Base-by-base conservation (phyloP, 176 grass and related monocot genomes). In the Rhynchospora breviuscula region DNA sequence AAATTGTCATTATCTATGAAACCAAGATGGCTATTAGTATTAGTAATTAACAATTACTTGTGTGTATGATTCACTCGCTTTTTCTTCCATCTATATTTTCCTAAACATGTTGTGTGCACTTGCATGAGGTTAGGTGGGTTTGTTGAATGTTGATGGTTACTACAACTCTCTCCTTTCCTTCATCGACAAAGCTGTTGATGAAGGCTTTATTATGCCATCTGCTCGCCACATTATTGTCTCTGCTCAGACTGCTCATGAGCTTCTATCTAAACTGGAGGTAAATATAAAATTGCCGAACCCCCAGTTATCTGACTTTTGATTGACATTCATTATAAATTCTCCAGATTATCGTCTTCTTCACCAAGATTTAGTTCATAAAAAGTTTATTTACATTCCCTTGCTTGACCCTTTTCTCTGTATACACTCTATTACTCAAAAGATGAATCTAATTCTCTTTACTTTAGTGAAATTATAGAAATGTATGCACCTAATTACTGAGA, bases 111-210 rank as follows among this genome's bases (percentile, higher is more conserved):
- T 80, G 29, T 63, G 62, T 82, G 44, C 10, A 10, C 48, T 67
- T 63, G 63, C 35, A 17, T 67, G 60, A 51, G 19, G 43, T 86
- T 79, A 93, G 91, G 88, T 93, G 15, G 91, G 91, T 0, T 79
- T 93, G 68, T 85, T 93, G 84, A 93, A 93, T 8, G 86, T 93
- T 45, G 91, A 93, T 67, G 91, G 91, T 3, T 93, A 93, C 88
- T 90, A 93, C 67, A 65, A 90, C 84, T 88, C 88, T 57, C 81
- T 93, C 44, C 86, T 93, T 0, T 72, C 86, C 8, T 93, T 93
- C 84, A 87, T 93, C 25, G 89, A 93, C 62, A 83, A 90, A 59
- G 91, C 89, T 29, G 89, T 93, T 17, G 89, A 87, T 54, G 86
- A 90, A 45, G 91, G 91, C 6, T 93, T 93, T 85, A 80, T 93